A percentile compares a stretch with the other conserved stretches of the same genome.
phyloP scores from a whole-genome alignment of 441 rosid genomes.

The Omphalea diandra region DNA sequence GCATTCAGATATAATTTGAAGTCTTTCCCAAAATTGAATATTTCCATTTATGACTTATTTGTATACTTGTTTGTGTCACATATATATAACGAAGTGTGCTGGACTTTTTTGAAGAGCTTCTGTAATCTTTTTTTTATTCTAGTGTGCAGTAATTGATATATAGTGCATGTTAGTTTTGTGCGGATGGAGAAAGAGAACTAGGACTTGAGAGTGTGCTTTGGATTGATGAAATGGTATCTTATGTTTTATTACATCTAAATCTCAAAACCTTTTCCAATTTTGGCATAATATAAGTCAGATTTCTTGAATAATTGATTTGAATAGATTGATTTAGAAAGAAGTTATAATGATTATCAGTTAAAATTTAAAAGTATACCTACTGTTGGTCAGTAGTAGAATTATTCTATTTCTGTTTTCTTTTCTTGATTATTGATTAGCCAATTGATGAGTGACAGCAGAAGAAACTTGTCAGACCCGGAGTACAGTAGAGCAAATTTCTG shows the following conservation, averaged over 20 bases:
- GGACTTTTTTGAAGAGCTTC: too few species aligned
- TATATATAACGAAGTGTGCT: neutral
- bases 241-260: neutral
- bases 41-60: neutral
- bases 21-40: neutral
- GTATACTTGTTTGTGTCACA: neutral
- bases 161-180: neutral
- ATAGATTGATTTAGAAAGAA: neutral
- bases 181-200: neutral
- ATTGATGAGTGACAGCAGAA: neutral
- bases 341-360: too few species aligned
- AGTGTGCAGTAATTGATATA: too few species aligned
- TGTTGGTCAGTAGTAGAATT: neutral
- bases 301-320: neutral
- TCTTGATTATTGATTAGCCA: neutral
- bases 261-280: neutral
- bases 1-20: neutral
- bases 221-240: neutral
- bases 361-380: neutral
- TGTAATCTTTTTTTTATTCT: too few species aligned
- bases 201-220: neutral
- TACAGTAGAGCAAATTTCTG: neutral
- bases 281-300: constrained; percentile 2
- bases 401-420: neutral
- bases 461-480: neutral